These are phyloP conservation scores for Fomitopsis schrenkii DNA, from an alignment of 1,284 basidiomycete genomes.

Conservation along the genomic window DNA sequence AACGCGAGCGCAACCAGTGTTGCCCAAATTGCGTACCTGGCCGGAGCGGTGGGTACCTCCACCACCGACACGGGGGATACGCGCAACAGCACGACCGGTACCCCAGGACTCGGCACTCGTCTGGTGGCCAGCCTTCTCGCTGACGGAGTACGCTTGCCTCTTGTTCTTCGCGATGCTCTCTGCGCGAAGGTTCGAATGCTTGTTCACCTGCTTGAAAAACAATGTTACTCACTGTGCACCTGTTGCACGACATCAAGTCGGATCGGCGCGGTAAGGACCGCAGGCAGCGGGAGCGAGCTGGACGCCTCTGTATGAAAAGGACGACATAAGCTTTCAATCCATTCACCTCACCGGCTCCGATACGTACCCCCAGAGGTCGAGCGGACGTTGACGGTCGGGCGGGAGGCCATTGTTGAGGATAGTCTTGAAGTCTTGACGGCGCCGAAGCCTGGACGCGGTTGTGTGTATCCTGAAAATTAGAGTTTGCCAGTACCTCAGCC, in stretches of 20 bases:
- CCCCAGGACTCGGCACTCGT: constrained; percentile 99
- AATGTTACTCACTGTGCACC: constrained; percentile 86
- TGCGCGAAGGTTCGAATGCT: constrained; percentile 28
- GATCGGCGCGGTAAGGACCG: constrained; percentile 98
- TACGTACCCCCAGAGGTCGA: constrained; percentile 68
- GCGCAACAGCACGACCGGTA: constrained; percentile 99
- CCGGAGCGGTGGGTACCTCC: constrained; percentile 98
- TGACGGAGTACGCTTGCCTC: constrained; percentile 96
- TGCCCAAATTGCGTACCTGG: constrained; percentile 53
- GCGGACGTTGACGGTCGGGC: constrained; percentile 85
- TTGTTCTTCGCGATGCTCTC: constrained; percentile 99
- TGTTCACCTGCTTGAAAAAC: neutral
- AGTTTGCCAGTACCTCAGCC: constrained; percentile 26
- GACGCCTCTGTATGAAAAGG: constrained; percentile 62
- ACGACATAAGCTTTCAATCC: constrained; percentile 5
- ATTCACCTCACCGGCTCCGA: neutral
- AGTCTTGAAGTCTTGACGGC: constrained; percentile 29
- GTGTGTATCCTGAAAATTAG: constrained; percentile 26
- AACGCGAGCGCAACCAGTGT: neutral
- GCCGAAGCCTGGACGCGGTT: constrained; percentile 17
- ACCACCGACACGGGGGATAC: constrained; percentile 99
- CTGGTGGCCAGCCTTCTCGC: constrained; percentile 98
- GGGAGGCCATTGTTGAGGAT: constrained; percentile 70
- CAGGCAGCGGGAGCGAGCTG: constrained; percentile 89
- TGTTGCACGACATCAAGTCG: constrained; percentile 97